A percentile compares a stretch with the other conserved stretches of the same genome.
phyloP scores from a whole-genome alignment of 1,139 yeast genomes.

The Debaryomyces sp. region DNA sequence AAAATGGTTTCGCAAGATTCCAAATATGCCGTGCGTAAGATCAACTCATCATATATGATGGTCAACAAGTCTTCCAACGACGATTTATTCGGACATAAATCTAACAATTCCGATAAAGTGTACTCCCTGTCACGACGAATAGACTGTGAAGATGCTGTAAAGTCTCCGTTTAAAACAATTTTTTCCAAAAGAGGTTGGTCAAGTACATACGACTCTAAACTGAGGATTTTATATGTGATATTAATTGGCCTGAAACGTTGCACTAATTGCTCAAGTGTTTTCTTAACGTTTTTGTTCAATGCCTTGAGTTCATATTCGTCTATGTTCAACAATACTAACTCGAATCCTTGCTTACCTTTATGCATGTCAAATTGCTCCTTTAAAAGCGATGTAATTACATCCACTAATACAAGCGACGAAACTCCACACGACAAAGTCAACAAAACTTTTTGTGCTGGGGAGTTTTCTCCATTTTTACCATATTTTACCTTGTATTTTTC shows the following conservation, averaged over 20 bases:
- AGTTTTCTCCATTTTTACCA: conserved; percentile 31
- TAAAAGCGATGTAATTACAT: conserved; percentile 62
- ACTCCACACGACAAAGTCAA: conserved; percentile 67
- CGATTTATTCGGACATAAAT: conserved; percentile 51
- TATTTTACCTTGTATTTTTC: conserved; percentile 74
- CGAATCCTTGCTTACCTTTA: conserved; percentile 71
- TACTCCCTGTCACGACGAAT: conserved; percentile 11
- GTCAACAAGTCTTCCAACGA: conserved; percentile 63
- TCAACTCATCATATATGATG: conserved; percentile 51
- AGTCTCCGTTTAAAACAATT: conserved; percentile 30
- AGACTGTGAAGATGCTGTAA: conserved; percentile 23
- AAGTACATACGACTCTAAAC: conserved; percentile 39
- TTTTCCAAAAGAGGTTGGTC: conserved; percentile 27
- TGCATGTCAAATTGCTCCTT: conserved; percentile 62
- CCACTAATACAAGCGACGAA: conserved; percentile 69
- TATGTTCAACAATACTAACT: conserved; percentile 55
- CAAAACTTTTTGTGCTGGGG: conserved; percentile 47
- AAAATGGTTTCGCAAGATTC: conserved; percentile 57
- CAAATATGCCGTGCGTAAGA: conserved; percentile 49
- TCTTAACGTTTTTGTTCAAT: conserved; percentile 19
- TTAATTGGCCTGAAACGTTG: conserved; percentile 24
- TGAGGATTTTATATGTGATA: conserved; percentile 38
- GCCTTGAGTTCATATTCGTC: conserved; percentile 35
- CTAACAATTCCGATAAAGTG: conserved; percentile 29
- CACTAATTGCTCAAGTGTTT: conserved; percentile 23